phyloP scores from a whole-genome alignment of 2,329 filamentous ascomycete genomes.

The Fusarium staphyleae region DNA sequence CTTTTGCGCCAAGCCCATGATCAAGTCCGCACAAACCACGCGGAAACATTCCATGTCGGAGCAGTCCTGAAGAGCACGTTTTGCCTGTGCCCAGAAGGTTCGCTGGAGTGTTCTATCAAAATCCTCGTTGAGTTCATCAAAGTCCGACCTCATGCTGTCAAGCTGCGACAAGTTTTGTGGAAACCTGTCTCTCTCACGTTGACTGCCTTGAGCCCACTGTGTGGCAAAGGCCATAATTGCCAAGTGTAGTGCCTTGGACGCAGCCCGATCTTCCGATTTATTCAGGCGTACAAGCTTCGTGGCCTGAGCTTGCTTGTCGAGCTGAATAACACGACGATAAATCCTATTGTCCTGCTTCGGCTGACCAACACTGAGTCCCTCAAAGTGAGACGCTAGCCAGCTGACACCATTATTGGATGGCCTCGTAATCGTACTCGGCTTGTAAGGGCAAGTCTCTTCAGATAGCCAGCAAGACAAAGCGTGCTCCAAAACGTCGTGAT shows the following conservation, averaged over 20 bases:
- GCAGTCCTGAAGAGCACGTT: slow-evolving; percentile 47
- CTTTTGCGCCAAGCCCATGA: slow-evolving; percentile 51
- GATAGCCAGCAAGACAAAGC: slow-evolving; percentile 62
- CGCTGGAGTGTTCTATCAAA: slow-evolving; percentile 50
- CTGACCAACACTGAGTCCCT: slow-evolving; percentile 39
- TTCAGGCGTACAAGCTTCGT: slow-evolving; percentile 52
- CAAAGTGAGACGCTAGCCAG: slow-evolving; percentile 40
- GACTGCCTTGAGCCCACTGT: slow-evolving; percentile 51
- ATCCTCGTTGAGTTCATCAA: slow-evolving; percentile 43
- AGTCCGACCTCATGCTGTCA: slow-evolving; percentile 36
- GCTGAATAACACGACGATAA: slow-evolving; percentile 56
- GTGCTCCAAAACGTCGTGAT: slow-evolving; percentile 62
- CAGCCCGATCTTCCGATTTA: slow-evolving; percentile 51
- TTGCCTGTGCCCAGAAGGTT: slow-evolving; percentile 50
- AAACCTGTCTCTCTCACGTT: slow-evolving; percentile 39
- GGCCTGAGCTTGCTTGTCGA: slow-evolving; percentile 53
- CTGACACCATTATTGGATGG: slow-evolving; percentile 40
- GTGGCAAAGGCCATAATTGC: slow-evolving; percentile 61
- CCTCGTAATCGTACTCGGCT: slow-evolving; percentile 30
- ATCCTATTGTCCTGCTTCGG: slow-evolving; percentile 52
- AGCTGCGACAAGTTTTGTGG: slow-evolving; percentile 34
- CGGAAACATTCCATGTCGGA: slow-evolving; percentile 50
- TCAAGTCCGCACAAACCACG: slow-evolving; percentile 50
- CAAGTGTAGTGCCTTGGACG: slow-evolving; percentile 55
- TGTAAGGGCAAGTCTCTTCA: slow-evolving; percentile 60